Percentiles rank a stretch among this genome's conserved stretches.
Conservation (phyloP, 495 filamentous ascomycete species). For the Margaritispora aquatica region DNA sequence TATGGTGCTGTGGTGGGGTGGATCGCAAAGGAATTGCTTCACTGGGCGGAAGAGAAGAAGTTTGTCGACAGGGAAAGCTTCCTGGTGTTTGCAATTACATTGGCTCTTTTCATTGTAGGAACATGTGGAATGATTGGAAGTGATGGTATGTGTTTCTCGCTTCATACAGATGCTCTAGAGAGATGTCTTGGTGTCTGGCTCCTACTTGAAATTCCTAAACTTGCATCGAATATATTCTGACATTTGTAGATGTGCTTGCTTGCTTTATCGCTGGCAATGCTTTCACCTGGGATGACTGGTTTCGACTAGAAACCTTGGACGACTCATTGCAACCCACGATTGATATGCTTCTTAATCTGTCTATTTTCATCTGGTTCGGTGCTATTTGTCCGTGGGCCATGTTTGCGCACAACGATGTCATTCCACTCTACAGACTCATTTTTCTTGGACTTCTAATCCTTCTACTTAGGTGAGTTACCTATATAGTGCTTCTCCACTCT, state of each 20-base stretch:
- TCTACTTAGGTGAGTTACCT: constrained; percentile 42
- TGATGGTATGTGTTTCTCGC: constrained; percentile 64
- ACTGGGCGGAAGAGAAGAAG: constrained; percentile 74
- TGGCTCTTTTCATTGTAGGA: constrained; percentile 76
- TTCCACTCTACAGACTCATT: constrained; percentile 74
- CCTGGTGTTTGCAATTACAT: constrained; percentile 71
- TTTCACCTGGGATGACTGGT: constrained; percentile 93
- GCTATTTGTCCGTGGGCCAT: constrained; percentile 76
- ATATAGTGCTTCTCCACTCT: constrained; percentile 5
- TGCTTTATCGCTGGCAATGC: constrained; percentile 92
- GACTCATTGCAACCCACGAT: constrained; percentile 89
- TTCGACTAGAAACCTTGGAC: constrained; percentile 79
- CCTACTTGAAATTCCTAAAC: too few relatives aligned
- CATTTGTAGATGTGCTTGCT: constrained; percentile 58
- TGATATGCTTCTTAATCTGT: constrained; percentile 71
- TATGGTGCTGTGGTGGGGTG: constrained; percentile 78
- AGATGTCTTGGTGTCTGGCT: too few relatives aligned
- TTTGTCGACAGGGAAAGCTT: constrained; percentile 91
- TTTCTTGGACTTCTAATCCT: constrained; percentile 75
- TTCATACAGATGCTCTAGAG: too few relatives aligned
- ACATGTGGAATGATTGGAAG: constrained; percentile 87
- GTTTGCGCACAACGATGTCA: constrained; percentile 61
- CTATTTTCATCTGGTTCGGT: constrained; percentile 89
- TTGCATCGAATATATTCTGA: neutral
- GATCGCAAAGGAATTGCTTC: constrained; percentile 73